Conservation (phyloP, 2,329 filamentous ascomycete species). For the Neofusicoccum sp. region DNA sequence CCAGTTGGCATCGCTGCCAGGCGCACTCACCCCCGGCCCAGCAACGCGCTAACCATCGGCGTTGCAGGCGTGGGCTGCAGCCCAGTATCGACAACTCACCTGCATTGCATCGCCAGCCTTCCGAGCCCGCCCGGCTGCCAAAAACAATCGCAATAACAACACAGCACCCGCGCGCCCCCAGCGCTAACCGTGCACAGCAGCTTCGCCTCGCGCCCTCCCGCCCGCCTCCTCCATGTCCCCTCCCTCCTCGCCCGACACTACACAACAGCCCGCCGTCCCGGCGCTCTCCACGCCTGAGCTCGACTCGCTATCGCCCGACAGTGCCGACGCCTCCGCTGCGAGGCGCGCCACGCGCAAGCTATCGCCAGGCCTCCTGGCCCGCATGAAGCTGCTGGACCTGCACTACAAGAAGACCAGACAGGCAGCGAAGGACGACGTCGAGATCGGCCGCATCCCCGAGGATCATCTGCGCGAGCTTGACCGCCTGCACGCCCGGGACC, state of each 20-base stretch:
- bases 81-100: slow-evolving; percentile 13
- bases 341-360: slow-evolving; percentile 37
- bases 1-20: slow-evolving; percentile 1
- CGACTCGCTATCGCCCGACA: slow-evolving; percentile 6
- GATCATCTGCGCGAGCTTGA: slow-evolving; percentile 69
- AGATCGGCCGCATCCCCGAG: slow-evolving; percentile 68
- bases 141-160: slow-evolving; percentile 13
- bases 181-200: slow-evolving; percentile 16
- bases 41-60: slow-evolving; percentile 7
- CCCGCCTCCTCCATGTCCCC: slow-evolving; percentile 15
- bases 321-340: slow-evolving; percentile 3
- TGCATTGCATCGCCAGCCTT: slow-evolving; percentile 5
- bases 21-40: slow-evolving; percentile 1
- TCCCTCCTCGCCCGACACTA: slow-evolving; percentile 13
- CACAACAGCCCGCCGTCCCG: slow-evolving; percentile 5
- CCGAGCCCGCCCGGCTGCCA: slow-evolving; percentile 1
- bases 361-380: slow-evolving; percentile 44
- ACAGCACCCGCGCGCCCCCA: slow-evolving; percentile 11
- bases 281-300: slow-evolving; percentile 2
- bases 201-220: slow-evolving; percentile 12
- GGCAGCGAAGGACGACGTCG: slow-evolving; percentile 40
- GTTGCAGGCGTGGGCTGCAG: slow-evolving; percentile 11
- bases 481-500: slow-evolving; percentile 58
- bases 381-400: slow-evolving; percentile 44
- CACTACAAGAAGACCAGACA: slow-evolving; percentile 38